These are phyloP conservation scores for Citrus sp. DNA, from an alignment of 345 rosid species.

Conservation along the genomic window DNA sequence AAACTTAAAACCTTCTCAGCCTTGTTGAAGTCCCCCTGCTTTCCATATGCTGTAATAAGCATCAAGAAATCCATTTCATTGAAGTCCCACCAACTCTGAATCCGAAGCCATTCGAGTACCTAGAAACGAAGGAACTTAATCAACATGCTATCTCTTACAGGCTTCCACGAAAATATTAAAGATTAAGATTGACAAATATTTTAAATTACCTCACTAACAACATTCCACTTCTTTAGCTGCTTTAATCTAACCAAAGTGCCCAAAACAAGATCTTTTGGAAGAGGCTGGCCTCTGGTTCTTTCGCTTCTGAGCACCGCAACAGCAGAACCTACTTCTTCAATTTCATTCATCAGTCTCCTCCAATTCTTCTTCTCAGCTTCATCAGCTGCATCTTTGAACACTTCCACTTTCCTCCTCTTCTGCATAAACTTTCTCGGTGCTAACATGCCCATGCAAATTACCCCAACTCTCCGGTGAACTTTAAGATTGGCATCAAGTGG, in stretches of 20 bases:
- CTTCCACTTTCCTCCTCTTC: constrained; percentile 68
- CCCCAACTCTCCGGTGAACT: constrained; percentile 31
- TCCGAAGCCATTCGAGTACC: constrained; percentile 93
- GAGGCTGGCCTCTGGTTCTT: constrained; percentile 40
- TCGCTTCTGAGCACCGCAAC: constrained; percentile 57
- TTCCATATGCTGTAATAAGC: constrained; percentile 92
- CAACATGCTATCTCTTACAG: background rate
- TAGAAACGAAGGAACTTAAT: constrained; percentile 25
- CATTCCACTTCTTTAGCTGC: constrained; percentile 88
- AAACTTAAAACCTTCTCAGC: constrained; percentile 72
- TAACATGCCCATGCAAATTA: constrained; percentile 76
- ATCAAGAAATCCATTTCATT: constrained; percentile 79
- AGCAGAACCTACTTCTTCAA: constrained; percentile 66
- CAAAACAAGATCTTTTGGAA: constrained; percentile 68
- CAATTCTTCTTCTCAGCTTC: constrained; percentile 77
- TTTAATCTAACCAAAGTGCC: constrained; percentile 90
- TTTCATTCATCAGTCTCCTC: constrained; percentile 76
- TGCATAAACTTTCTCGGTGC: constrained; percentile 73
- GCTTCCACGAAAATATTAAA: background rate
- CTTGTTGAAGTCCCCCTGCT: constrained; percentile 73
- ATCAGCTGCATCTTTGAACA: constrained; percentile 71
- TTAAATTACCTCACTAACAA: constrained; percentile 70
- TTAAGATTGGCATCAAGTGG: constrained; percentile 13
- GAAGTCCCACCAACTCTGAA: constrained; percentile 86
- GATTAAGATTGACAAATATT: background rate